phyloP scores from a whole-genome alignment of 2,329 filamentous ascomycete species.

The Sporothrix mexicana region DNA sequence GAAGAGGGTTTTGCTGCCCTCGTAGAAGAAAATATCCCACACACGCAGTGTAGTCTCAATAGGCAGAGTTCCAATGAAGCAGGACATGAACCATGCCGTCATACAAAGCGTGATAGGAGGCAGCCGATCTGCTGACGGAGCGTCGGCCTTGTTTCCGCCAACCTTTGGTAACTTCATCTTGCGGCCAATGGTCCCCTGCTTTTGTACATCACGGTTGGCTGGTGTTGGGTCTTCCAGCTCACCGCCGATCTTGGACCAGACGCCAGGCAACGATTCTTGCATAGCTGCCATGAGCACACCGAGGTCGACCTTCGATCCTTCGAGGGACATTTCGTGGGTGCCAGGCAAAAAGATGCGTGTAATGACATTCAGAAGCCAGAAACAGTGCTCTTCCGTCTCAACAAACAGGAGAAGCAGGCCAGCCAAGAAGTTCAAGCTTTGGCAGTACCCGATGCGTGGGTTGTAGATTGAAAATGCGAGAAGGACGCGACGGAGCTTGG shows the following conservation, averaged over 20 bases:
- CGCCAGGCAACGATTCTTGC: slow-evolving; percentile 77
- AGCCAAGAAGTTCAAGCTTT: slow-evolving; percentile 93
- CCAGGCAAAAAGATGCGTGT: slow-evolving; percentile 87
- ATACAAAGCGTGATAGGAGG: slow-evolving; percentile 92
- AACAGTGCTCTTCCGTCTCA: slow-evolving; percentile 84
- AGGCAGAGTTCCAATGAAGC: slow-evolving; percentile 90
- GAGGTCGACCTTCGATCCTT: slow-evolving; percentile 91
- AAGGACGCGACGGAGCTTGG: slow-evolving; percentile 80
- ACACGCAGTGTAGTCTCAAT: slow-evolving; percentile 90
- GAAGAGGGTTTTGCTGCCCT: slow-evolving; percentile 92
- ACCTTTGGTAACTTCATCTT: slow-evolving; percentile 50
- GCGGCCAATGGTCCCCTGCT: slow-evolving; percentile 43
- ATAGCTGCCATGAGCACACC: slow-evolving; percentile 90
- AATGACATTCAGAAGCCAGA: slow-evolving; percentile 92
- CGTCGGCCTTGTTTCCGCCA: slow-evolving; percentile 49
- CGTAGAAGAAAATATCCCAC: slow-evolving; percentile 96
- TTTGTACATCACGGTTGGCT: slow-evolving; percentile 39
- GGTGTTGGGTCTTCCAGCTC: slow-evolving; percentile 45
- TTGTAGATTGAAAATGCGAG: slow-evolving; percentile 92
- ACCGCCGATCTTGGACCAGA: slow-evolving; percentile 88
- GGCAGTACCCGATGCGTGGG: slow-evolving; percentile 90
- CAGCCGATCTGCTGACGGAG: slow-evolving; percentile 56
- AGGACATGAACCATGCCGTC: slow-evolving; percentile 97
- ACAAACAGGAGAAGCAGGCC: slow-evolving; percentile 89
- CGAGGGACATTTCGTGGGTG: slow-evolving; percentile 87